Percentiles rank a stretch among this genome's conserved stretches.
Conservation (phyloP, 2,329 filamentous ascomycete genomes). For the Apiospora malaysiana region DNA sequence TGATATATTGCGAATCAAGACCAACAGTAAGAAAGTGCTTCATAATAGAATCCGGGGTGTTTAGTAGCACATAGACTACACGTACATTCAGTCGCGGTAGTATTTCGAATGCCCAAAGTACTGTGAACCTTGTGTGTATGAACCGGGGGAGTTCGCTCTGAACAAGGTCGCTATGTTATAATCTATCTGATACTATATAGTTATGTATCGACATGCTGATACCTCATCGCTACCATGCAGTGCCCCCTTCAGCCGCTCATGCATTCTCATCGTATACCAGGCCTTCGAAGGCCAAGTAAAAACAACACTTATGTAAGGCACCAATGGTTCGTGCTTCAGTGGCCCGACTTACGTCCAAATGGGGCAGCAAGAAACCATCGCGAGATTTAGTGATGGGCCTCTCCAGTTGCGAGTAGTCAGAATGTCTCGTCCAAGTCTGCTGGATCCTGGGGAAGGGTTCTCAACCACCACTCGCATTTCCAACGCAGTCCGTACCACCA, state of each 20-base stretch:
- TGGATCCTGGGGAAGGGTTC: neutral
- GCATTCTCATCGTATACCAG: neutral
- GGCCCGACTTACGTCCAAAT: neutral
- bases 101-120: neutral
- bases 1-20: neutral
- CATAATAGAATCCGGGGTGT: neutral
- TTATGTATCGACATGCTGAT: neutral
- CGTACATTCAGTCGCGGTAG: neutral
- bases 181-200: conserved; percentile 19
- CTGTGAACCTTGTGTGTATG: neutral
- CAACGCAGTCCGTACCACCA: neutral
- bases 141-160: neutral
- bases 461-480: neutral
- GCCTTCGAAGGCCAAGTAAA: neutral
- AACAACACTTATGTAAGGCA: neutral
- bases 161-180: conserved; percentile 1
- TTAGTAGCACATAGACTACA: neutral
- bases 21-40: neutral
- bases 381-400: neutral
- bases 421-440: neutral
- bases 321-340: neutral
- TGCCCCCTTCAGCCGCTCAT: neutral
- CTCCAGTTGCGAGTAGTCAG: neutral
- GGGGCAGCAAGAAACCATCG: neutral
- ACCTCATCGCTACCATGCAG: neutral